Evolutionary conservation across 2,329 filamentous ascomycete species (phyloP).

Genomic region (Colletotrichum siamense): DNA sequence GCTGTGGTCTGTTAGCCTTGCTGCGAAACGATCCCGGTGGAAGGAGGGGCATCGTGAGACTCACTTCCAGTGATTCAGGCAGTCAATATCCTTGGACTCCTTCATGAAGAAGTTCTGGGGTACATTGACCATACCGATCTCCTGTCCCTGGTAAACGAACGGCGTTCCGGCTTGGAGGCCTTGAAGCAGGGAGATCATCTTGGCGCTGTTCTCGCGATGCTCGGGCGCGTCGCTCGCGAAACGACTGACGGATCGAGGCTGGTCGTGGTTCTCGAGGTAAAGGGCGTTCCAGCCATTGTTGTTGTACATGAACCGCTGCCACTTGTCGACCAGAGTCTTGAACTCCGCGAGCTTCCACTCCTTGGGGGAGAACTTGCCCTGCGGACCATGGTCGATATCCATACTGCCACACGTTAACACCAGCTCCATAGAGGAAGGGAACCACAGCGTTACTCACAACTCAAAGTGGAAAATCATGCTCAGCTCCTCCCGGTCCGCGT

Average conservation of each 20-base stretch:
- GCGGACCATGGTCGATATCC: slow-evolving; percentile 51
- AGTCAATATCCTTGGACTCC: slow-evolving; percentile 73
- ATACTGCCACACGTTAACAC: slow-evolving; percentile 38
- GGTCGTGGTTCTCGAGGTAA: slow-evolving; percentile 72
- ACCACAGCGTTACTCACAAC: slow-evolving; percentile 43
- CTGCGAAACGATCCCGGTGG: no score
- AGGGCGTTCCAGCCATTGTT: slow-evolving; percentile 69
- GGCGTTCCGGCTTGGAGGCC: slow-evolving; percentile 65
- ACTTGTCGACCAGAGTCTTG: slow-evolving; percentile 59
- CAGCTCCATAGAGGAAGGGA: neutral
- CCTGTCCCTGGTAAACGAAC: slow-evolving; percentile 74
- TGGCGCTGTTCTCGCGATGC: slow-evolving; percentile 55
- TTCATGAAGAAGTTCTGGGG: slow-evolving; percentile 65
- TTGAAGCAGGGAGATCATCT: slow-evolving; percentile 65
- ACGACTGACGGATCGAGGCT: slow-evolving; percentile 63
- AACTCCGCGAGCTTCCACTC: slow-evolving; percentile 56
- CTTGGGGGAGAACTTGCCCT: slow-evolving; percentile 47
- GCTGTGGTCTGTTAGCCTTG: slow-evolving; percentile 24
- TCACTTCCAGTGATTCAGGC: slow-evolving; percentile 55
- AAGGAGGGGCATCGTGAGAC: slow-evolving; percentile 4
- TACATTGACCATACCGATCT: slow-evolving; percentile 71
- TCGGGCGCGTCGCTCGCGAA: slow-evolving; percentile 56
- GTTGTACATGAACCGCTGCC: slow-evolving; percentile 65
- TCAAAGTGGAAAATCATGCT: slow-evolving; percentile 80
- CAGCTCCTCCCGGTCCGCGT: slow-evolving; percentile 62